Conservation (phyloP, 441 rosid species). For the Adansonia grandidieri region DNA sequence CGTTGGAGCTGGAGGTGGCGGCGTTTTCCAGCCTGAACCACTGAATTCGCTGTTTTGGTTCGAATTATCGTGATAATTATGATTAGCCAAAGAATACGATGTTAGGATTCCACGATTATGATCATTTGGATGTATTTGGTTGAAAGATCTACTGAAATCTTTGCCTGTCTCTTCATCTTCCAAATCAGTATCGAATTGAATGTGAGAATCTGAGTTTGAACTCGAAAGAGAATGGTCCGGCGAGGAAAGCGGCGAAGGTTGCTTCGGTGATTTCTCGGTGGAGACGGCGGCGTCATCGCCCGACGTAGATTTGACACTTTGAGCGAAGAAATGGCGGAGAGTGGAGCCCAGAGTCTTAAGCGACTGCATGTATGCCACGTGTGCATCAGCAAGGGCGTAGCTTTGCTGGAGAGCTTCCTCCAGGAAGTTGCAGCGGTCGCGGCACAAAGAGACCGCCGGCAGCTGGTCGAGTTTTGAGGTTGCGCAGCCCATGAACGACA, state of each 20-base stretch:
- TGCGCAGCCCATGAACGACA: slow-evolving; percentile 71
- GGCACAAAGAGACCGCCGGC: slow-evolving; percentile 80
- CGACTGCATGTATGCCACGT: slow-evolving; percentile 60
- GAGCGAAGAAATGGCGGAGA: slow-evolving; percentile 52
- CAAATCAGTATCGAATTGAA: slow-evolving; percentile 47
- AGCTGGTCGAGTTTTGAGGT: slow-evolving; percentile 71
- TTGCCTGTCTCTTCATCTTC: slow-evolving; percentile 38
- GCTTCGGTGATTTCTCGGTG: slow-evolving; percentile 10
- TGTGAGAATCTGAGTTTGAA: slow-evolving; percentile 48
- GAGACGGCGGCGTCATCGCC: slow-evolving; percentile 10
- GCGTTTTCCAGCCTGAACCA: slow-evolving; percentile 32
- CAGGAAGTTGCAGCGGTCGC: slow-evolving; percentile 65
- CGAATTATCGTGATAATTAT: slow-evolving; percentile 17
- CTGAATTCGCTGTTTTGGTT: slow-evolving; percentile 23
- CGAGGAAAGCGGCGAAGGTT: slow-evolving; percentile 35
- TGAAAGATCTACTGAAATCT: slow-evolving; percentile 14
- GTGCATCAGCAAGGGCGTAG: slow-evolving; percentile 71
- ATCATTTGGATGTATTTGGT: slow-evolving; percentile 18
- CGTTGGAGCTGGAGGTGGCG: slow-evolving; percentile 54
- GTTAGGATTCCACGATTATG: slow-evolving; percentile 27
- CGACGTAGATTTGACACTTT: slow-evolving; percentile 29
- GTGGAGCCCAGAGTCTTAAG: slow-evolving; percentile 52
- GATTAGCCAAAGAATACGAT: slow-evolving; percentile 30
- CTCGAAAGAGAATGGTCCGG: slow-evolving; percentile 39
- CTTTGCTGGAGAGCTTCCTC: slow-evolving; percentile 71